Percentiles rank a stretch among this genome's conserved stretches.
Evolutionary conservation across 768 basidiomycete species (phyloP).

Genomic region (Suillus subluteus): DNA sequence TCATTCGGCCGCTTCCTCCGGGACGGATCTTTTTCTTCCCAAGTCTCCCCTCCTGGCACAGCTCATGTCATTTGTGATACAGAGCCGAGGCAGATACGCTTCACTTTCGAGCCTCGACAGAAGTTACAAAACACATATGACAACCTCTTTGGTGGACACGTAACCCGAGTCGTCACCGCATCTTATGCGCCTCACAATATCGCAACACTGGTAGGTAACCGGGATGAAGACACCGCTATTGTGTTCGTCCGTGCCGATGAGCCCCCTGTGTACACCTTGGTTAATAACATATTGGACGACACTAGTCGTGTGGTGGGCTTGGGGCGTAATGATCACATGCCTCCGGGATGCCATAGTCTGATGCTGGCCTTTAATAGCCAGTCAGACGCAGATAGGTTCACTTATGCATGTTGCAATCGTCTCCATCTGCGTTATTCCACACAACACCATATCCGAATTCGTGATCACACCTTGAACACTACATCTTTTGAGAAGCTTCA

Average conservation of each 20-base stretch:
- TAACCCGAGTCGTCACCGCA: slow-evolving; percentile 13
- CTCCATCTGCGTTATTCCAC: slow-evolving; percentile 25
- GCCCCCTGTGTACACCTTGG: slow-evolving; percentile 33
- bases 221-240: slow-evolving; percentile 12
- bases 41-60: slow-evolving; percentile 27
- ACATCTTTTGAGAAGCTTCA: slow-evolving; percentile 16
- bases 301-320: slow-evolving; percentile 26
- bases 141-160: neutral
- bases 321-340: slow-evolving; percentile 24
- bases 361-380: slow-evolving; percentile 34
- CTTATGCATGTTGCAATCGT: slow-evolving; percentile 20
- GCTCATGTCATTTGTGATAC: slow-evolving; percentile 40
- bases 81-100: slow-evolving; percentile 33
- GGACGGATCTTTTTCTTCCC: slow-evolving; percentile 40
- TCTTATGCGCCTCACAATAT: slow-evolving; percentile 27
- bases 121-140: neutral
- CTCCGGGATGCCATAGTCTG: slow-evolving; percentile 33
- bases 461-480: neutral
- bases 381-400: slow-evolving; percentile 32
- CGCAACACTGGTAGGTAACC: slow-evolving; percentile 23
- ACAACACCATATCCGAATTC: neutral
- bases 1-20: slow-evolving; percentile 41
- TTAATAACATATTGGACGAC: too few relatives aligned
- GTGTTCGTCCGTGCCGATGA: slow-evolving; percentile 36
- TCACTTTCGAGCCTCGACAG: slow-evolving; percentile 24